Conservation (phyloP, 257 asterid genomes). For the Fraxinus quadrangulata region DNA sequence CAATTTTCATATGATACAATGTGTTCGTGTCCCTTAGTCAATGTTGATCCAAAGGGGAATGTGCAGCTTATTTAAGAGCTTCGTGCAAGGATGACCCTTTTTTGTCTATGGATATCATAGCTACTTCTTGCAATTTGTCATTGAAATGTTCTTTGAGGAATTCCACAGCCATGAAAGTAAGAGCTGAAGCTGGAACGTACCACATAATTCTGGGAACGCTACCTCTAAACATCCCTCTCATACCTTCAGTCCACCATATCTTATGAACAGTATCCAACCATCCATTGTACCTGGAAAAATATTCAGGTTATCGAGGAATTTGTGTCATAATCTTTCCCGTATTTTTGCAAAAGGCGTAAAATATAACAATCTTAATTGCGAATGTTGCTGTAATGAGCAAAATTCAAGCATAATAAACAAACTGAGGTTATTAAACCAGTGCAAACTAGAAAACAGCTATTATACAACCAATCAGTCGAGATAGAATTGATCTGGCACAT, state of each 20-base stretch:
- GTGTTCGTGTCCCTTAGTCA: background rate
- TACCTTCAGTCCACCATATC: constrained; percentile 76
- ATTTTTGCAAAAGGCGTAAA: background rate
- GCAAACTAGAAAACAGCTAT: background rate
- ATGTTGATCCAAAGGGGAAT: constrained; percentile 7
- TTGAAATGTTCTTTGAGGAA: constrained; percentile 59
- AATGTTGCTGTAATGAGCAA: background rate
- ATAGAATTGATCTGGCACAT: background rate
- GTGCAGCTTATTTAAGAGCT: constrained; percentile 37
- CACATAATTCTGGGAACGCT: constrained; percentile 69
- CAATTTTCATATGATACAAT: background rate
- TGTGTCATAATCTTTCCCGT: background rate
- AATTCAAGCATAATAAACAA: background rate
- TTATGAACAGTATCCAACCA: constrained; percentile 63
- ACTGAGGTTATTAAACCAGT: background rate
- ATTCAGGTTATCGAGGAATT: background rate
- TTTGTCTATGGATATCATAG: constrained; percentile 59
- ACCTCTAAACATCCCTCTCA: constrained; percentile 73
- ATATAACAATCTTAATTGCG: no score
- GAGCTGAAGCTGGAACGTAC: constrained; percentile 85
- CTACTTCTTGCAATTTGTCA: constrained; percentile 35
- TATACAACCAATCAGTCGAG: background rate
- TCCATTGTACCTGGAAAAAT: constrained; percentile 61
- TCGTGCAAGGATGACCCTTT: constrained; percentile 55
- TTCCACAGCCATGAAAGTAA: constrained; percentile 86